These are phyloP conservation scores for Lenzites betulinus DNA, from an alignment of 768 basidiomycete genomes.

Conservation along the genomic window DNA sequence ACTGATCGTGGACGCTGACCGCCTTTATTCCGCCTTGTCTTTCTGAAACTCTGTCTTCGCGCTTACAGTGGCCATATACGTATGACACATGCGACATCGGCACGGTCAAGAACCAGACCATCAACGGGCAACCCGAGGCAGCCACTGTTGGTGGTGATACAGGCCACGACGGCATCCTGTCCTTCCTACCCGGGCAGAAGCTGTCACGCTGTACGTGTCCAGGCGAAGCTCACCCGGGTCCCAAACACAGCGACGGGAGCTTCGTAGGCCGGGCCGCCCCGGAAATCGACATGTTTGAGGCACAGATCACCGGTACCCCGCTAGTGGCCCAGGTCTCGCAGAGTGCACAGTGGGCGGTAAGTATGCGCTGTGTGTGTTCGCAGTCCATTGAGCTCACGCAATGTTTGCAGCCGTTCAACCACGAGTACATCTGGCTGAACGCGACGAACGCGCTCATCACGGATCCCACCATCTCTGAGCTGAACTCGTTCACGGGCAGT, in stretches of 20 bases:
- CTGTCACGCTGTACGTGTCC: slow-evolving; percentile 88
- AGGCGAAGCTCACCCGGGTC: slow-evolving; percentile 87
- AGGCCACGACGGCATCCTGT: slow-evolving; percentile 54
- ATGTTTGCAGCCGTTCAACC: slow-evolving; percentile 66
- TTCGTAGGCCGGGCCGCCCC: slow-evolving; percentile 81
- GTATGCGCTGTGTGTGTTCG: slow-evolving; percentile 33
- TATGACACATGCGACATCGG: slow-evolving; percentile 92
- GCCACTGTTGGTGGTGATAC: slow-evolving; percentile 65
- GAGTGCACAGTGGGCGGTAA: slow-evolving; percentile 79
- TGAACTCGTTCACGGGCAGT: slow-evolving; percentile 71
- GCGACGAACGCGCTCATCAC: slow-evolving; percentile 58
- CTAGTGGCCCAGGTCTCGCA: slow-evolving; percentile 72
- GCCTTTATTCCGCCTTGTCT: slow-evolving; percentile 10
- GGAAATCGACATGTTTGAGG: slow-evolving; percentile 91
- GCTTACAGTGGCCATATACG: slow-evolving; percentile 71
- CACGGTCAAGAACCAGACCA: slow-evolving; percentile 82
- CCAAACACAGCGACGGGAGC: slow-evolving; percentile 71
- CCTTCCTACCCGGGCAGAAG: slow-evolving; percentile 86
- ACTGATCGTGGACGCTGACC: background rate
- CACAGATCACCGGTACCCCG: slow-evolving; percentile 55
- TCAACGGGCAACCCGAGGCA: slow-evolving; percentile 61
- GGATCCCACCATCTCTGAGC: slow-evolving; percentile 52
- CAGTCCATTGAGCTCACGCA: background rate
- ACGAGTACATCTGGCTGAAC: slow-evolving; percentile 69
- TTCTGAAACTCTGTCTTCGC: background rate